Evolutionary conservation across 495 filamentous ascomycete species (phyloP), one percentile per base, ranked within the genome.

Genomic region (Saxophila tyrrhenica): DNA sequence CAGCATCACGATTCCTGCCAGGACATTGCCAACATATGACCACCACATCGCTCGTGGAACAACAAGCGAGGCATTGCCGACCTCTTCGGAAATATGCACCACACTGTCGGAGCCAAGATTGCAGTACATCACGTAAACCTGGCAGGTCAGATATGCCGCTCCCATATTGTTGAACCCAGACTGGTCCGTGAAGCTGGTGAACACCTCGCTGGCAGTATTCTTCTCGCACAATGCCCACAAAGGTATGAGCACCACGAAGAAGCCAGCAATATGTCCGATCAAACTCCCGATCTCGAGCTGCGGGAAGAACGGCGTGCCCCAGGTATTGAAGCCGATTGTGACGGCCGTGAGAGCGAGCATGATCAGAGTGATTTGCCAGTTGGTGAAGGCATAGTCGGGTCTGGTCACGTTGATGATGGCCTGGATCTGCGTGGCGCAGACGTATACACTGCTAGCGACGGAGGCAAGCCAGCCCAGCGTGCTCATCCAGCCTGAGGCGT

Each of bases 401-500:
- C 67, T 22, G 0, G 23, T 62, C 23, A 69, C 45, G 11, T 65
- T 60, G 39, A 72, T 59, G 45, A 70, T 50, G 1, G 63, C 59
- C 57, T 70, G 48, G 19, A 72, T 56, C 11, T 74, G 55, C 10
- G 73, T 69, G 38, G 69, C 63, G 1, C 67, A 58, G 57, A 78
- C 39, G 60, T 73, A 70, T 54, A 72, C 48, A 56, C 67, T 43
- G 32, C 63, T 59, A 11, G 65, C 54, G 16, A 61, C 32, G 43
- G 43, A 65, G 50, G 58, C 67, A 50, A 56, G 69, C 71, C 64
- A 77, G 50, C 72, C 73, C 56, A 64, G 66, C 41, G 56, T 73
- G 20, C 69, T 70, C 62, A 73, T 73, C 75, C 75, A 79, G 3
- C 76, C 74, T 22, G 67, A 67, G 15, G 69, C 58, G 55, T 77